Base-by-base conservation (phyloP, 2,329 filamentous ascomycete species). In the Colletotrichum scovillei region DNA sequence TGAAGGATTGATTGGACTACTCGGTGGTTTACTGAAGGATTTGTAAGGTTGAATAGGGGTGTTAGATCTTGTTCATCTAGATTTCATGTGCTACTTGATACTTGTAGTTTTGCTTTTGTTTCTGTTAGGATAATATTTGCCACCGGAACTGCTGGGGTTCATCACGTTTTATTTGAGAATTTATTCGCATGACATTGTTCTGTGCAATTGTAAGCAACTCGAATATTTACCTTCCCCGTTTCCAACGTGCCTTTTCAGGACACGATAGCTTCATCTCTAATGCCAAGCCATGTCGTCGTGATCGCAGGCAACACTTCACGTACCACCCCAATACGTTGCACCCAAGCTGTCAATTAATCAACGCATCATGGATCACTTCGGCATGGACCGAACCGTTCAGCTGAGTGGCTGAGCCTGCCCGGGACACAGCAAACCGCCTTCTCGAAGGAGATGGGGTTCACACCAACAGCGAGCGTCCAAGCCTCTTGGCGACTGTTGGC, bases 341-440 rank as follows among this genome's bases (percentile, higher is more conserved):
- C 7, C 7, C 16, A 49, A n/a, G 3, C 42, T 49, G 42, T 49
- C 42, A 49, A 9, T 49, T n/a, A 57, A 64, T 38, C 46, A 24
- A 28, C 6, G 55, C 35, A 35, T 49, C 35, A 57, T 64, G 12
- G 9, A 22, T 26, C 14, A 16, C 2, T 53, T 59, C 67, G 67
- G 60, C 24, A 69, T 42, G 60, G 30, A 59, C 60, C 67, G 67
- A 69, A 28, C 22, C 28, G 42, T 32, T 38, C 16, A 22, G 30
- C 3, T 22, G 22, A 65, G 24, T 52, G 60, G n/a, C 9, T n/a
- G 30, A 19, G 14, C 11, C 14, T 55, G 24, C 3, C 12, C 12
- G 4, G 11, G 16, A 5, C 11, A 22, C 30, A 30, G 22, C 14
- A 14, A 70, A 30, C 46, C 32, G 32, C 58, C 53, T 53, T 46